Conservation (phyloP, 352 stramenopile species). For the Phytophthora pistaciae region DNA sequence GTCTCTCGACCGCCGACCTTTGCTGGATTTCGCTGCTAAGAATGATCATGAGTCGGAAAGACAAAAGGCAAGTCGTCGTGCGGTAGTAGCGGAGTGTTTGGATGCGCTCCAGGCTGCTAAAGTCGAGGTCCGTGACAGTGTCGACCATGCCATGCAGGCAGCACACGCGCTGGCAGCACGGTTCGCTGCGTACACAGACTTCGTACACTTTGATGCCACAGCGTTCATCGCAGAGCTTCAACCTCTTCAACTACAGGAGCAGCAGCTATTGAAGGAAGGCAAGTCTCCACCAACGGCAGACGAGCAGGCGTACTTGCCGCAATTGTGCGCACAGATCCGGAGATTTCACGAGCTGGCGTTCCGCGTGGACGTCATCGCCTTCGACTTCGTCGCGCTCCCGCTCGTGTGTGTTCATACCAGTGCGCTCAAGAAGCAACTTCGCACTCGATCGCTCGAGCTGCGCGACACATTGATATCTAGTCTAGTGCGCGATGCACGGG, state of each 20-base stretch:
- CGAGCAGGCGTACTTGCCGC: slow-evolving; percentile 42
- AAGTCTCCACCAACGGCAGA: slow-evolving; percentile 22
- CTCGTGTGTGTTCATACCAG: slow-evolving; percentile 83
- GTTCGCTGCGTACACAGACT: slow-evolving; percentile 85
- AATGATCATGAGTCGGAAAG: slow-evolving; percentile 6
- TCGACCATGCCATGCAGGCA: slow-evolving; percentile 70
- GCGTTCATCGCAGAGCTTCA: slow-evolving; percentile 77
- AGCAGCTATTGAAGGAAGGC: slow-evolving; percentile 33
- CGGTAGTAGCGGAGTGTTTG: slow-evolving; percentile 60
- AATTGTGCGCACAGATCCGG: slow-evolving; percentile 76
- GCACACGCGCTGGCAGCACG: slow-evolving; percentile 73
- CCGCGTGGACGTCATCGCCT: slow-evolving; percentile 71
- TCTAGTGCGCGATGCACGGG: slow-evolving; percentile 77
- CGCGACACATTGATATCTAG: slow-evolving; percentile 85
- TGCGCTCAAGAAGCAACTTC: slow-evolving; percentile 75
- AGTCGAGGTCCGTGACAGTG: slow-evolving; percentile 55
- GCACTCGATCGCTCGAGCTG: slow-evolving; percentile 72
- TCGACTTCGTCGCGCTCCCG: slow-evolving; percentile 78
- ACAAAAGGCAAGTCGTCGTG: slow-evolving; percentile 15
- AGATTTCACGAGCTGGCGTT: slow-evolving; percentile 78
- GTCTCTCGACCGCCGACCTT: slow-evolving; percentile 61
- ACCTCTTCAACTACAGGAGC: slow-evolving; percentile 45
- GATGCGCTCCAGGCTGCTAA: slow-evolving; percentile 61
- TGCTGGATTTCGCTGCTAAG: slow-evolving; percentile 63
- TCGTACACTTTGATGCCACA: slow-evolving; percentile 82